Evolutionary conservation across 164 flowering plant species (phyloP).

Genomic region (Paratinospora sagittata): DNA sequence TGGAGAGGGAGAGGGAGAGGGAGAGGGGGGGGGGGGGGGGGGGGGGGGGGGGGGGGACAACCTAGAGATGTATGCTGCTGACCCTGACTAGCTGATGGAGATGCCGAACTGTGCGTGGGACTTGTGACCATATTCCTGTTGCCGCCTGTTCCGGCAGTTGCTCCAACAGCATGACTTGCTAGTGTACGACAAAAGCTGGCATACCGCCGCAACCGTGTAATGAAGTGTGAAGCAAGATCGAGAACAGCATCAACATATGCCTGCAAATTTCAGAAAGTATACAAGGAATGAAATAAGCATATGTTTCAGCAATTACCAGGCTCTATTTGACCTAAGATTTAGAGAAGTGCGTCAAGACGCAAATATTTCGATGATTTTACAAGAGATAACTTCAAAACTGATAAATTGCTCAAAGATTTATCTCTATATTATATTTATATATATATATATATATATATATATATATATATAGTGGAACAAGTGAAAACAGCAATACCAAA

Average conservation of each 20-base stretch:
- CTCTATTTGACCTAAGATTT: neutral
- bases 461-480: neutral
- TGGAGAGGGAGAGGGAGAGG: neutral
- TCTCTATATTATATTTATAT: neutral
- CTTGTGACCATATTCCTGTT: slow-evolving; percentile 73
- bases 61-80: slow-evolving; percentile 23
- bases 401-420: neutral
- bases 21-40: neutral
- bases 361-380: neutral
- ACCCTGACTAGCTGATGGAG: slow-evolving; percentile 84
- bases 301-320: neutral
- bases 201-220: slow-evolving; percentile 94
- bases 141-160: slow-evolving; percentile 63
- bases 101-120: slow-evolving; percentile 77
- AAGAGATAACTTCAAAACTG: neutral
- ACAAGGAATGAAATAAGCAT: neutral
- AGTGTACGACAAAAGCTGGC: slow-evolving; percentile 99
- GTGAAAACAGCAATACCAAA: neutral
- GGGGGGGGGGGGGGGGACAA: neutral
- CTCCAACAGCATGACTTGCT: slow-evolving; percentile 89
- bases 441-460: too few relatives aligned
- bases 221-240: slow-evolving; percentile 97
- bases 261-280: slow-evolving; percentile 31
- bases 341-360: neutral
- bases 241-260: slow-evolving; percentile 97